Percentiles rank a stretch among this genome's conserved stretches.
phyloP scores from a whole-genome alignment of 495 filamentous ascomycete genomes.

The Bacidia rubella region DNA sequence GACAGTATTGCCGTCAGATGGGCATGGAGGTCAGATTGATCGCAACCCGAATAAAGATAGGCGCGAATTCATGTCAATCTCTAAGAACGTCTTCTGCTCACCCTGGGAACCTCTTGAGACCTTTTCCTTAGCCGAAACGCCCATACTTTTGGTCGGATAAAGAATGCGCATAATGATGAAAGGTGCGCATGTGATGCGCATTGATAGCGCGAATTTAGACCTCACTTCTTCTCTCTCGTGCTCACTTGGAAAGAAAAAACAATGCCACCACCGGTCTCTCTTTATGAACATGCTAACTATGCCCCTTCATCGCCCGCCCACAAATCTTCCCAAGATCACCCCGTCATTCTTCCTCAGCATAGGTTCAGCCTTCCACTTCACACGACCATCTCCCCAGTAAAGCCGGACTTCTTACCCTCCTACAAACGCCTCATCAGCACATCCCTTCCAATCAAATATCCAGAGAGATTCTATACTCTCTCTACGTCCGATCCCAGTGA shows the following conservation, averaged over 20 bases:
- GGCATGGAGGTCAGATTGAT: too few relatives aligned
- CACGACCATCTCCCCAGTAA: conserved; percentile 44
- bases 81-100: too few relatives aligned
- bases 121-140: too few relatives aligned
- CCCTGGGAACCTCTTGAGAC: too few relatives aligned
- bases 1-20: too few relatives aligned
- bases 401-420: conserved; percentile 50
- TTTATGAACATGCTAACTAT: not conserved
- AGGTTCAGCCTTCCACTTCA: conserved; percentile 24
- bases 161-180: too few relatives aligned
- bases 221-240: not conserved
- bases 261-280: not conserved
- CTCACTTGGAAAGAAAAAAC: not conserved
- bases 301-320: not conserved
- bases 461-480: conserved; percentile 71
- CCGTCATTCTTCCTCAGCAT: too few relatives aligned
- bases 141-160: too few relatives aligned
- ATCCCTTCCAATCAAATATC: conserved; percentile 78
- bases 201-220: too few relatives aligned
- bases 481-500: conserved; percentile 53
- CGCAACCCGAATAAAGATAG: too few relatives aligned
- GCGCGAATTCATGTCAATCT: too few relatives aligned
- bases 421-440: conserved; percentile 71
- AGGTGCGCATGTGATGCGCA: too few relatives aligned
- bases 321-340: not conserved